Evolutionary conservation across 768 basidiomycete genomes (phyloP).

Genomic region (Solioccasus polychromus): DNA sequence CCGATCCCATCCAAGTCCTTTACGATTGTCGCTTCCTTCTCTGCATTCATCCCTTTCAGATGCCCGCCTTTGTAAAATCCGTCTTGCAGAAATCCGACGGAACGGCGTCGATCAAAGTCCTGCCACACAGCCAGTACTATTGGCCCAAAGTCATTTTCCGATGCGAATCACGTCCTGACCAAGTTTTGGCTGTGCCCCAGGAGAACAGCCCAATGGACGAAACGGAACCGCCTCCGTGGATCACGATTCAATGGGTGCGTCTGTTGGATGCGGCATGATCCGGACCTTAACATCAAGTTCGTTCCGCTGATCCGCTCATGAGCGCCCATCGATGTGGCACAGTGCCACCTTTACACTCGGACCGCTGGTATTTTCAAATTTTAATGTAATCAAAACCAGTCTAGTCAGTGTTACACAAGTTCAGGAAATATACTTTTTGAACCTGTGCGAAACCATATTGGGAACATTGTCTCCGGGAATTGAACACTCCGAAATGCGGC

Average conservation of each 20-base stretch:
- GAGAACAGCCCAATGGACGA: slow-evolving; percentile 5
- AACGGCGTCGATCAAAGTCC: slow-evolving; percentile 32
- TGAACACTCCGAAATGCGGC: not conserved
- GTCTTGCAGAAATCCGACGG: slow-evolving; percentile 21
- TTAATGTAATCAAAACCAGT: too few species aligned
- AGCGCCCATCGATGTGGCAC: not conserved
- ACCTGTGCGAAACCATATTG: too few species aligned
- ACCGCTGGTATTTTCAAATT: too few species aligned
- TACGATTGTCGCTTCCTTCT: slow-evolving; percentile 69
- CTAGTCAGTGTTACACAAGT: too few species aligned
- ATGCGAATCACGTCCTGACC: slow-evolving; percentile 16
- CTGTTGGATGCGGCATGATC: slow-evolving; percentile 31
- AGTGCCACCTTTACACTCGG: not conserved
- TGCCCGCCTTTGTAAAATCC: slow-evolving; percentile 39
- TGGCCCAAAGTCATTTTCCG: slow-evolving; percentile 44
- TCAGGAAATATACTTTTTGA: too few species aligned
- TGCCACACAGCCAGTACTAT: slow-evolving; percentile 43
- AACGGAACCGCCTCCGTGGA: slow-evolving; percentile 37
- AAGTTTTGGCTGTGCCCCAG: slow-evolving; percentile 20
- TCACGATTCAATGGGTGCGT: slow-evolving; percentile 42
- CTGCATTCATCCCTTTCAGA: slow-evolving; percentile 39
- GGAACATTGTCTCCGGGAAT: too few species aligned
- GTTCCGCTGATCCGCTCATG: not conserved
- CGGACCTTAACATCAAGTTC: too few species aligned
- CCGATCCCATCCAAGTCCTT: slow-evolving; percentile 37